Evolutionary conservation across 2,329 filamentous ascomycete species (phyloP).

Genomic region (Dactylonectria macrodidyma): DNA sequence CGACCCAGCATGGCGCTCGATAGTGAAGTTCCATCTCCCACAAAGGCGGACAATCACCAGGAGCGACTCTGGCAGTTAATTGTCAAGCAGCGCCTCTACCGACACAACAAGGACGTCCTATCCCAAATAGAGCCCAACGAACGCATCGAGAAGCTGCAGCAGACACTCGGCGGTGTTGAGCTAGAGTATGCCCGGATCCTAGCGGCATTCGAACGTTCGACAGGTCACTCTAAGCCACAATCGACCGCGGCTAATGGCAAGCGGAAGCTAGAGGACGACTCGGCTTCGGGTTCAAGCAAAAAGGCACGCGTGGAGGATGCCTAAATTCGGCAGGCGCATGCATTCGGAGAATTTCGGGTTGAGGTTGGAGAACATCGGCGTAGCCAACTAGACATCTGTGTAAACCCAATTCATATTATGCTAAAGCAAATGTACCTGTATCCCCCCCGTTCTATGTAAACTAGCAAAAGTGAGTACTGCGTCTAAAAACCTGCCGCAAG

Average conservation of each 20-base stretch:
- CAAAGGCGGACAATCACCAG: slow-evolving; percentile 71
- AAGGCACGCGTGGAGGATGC: slow-evolving; percentile 60
- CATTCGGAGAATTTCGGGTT: slow-evolving; percentile 16
- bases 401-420: slow-evolving; percentile 39
- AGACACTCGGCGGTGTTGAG: slow-evolving; percentile 77
- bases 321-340: slow-evolving; percentile 31
- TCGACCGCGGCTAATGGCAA: slow-evolving; percentile 57
- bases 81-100: slow-evolving; percentile 83
- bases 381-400: slow-evolving; percentile 26
- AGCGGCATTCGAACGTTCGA: slow-evolving; percentile 58
- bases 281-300: slow-evolving; percentile 56
- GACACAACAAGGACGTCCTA: slow-evolving; percentile 80
- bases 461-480: slow-evolving; percentile 42
- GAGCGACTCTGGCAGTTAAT: slow-evolving; percentile 82
- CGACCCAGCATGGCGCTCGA: slow-evolving; percentile 65
- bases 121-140: slow-evolving; percentile 78
- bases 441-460: slow-evolving; percentile 46
- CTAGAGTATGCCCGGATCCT: slow-evolving; percentile 81
- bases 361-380: slow-evolving; percentile 36
- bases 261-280: slow-evolving; percentile 59
- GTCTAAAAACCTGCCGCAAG: slow-evolving; percentile 33
- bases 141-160: slow-evolving; percentile 79
- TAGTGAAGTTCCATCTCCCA: slow-evolving; percentile 60
- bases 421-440: slow-evolving; percentile 38
- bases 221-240: slow-evolving; percentile 45